Evolutionary conservation across 768 basidiomycete genomes (phyloP), one percentile per base, ranked within the genome.

Genomic region (Jaapia argillacea): DNA sequence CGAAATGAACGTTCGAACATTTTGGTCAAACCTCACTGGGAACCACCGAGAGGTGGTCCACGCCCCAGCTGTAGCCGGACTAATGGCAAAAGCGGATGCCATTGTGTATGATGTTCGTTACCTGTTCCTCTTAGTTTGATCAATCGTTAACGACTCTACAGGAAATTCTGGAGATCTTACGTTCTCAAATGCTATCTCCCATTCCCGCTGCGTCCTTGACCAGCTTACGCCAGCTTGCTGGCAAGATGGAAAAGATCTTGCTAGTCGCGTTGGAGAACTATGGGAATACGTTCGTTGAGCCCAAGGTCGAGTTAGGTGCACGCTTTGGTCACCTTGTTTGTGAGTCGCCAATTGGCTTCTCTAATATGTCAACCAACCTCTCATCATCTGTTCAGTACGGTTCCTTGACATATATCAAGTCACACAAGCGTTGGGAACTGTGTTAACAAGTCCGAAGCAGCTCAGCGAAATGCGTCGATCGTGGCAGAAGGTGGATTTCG

Each of bases 371-470:
- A 22, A 21, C 26, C 40, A 35, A 20, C 26, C 36, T 27, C 26
- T 39, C 44, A 48, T 52, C 45, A 52, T 18, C 47, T 53, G 51
- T 50, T 13, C 50, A 90, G 88, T 91, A 62, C 82, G 88, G 57
- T 92, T 86, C 70, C 72, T 92, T 46, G 88, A 92, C 55, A 90
- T 92, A 43, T 90, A 86, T 58, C 89, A 91, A 61, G 87, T 92
- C 42, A 89, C 88, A 1, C 87, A 90, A 55, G 89, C 89, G 12
- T 67, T 92, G 42, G 83, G 76, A 52, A 87, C 86, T n/a, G 87
- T 92, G 45, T 72, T 91, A 41, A 85, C 82, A 26, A 90, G 87
- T 59, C 83, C 79, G 61, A 88, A 88, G 58, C 86, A 89, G 56
- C 71, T 90, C 47, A 58, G 69, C 3, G 88, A 91, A 49, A 90